A percentile compares a stretch with the other conserved stretches of the same genome.
These are phyloP conservation scores for Mortierella sp. DNA, from an alignment of 371 early-diverging fungal genomes.

Conservation along the genomic window DNA sequence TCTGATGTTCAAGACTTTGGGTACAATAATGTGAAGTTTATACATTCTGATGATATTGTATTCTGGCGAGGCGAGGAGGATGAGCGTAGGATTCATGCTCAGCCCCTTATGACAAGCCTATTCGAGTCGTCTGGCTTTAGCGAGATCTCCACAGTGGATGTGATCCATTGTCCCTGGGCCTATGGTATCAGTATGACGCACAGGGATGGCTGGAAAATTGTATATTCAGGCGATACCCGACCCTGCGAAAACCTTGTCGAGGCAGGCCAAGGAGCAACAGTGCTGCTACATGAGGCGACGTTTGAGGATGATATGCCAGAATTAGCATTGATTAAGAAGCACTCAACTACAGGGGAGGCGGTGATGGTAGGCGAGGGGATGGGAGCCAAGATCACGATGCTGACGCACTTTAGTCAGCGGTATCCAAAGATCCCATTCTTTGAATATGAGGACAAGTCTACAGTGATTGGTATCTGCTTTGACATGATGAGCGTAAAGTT, in stretches of 20 bases:
- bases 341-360: conserved; percentile 94
- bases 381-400: conserved; percentile 84
- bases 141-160: conserved; percentile 74
- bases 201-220: conserved; percentile 75
- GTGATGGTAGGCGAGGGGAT: conserved; percentile 83
- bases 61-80: conserved; percentile 21
- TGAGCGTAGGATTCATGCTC: background rate
- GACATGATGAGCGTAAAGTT: conserved; percentile 83
- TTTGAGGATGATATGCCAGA: conserved; percentile 85
- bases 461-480: conserved; percentile 81
- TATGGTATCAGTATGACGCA: conserved; percentile 83
- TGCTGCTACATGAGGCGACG: conserved; percentile 98
- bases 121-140: conserved; percentile 63
- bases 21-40: conserved; percentile 57
- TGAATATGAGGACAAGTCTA: conserved; percentile 55
- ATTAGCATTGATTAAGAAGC: conserved; percentile 90
- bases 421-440: conserved; percentile 87
- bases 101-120: conserved; percentile 42
- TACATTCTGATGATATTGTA: conserved; percentile 65
- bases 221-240: conserved; percentile 97
- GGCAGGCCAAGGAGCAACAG: conserved; percentile 78
- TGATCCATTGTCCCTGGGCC: conserved; percentile 85
- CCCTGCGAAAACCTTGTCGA: conserved; percentile 85
- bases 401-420: conserved; percentile 99
- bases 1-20: conserved; percentile 75